phyloP scores from a whole-genome alignment of 371 early-diverging fungal species.

The Thermomucor indicae-seudaticae region DNA sequence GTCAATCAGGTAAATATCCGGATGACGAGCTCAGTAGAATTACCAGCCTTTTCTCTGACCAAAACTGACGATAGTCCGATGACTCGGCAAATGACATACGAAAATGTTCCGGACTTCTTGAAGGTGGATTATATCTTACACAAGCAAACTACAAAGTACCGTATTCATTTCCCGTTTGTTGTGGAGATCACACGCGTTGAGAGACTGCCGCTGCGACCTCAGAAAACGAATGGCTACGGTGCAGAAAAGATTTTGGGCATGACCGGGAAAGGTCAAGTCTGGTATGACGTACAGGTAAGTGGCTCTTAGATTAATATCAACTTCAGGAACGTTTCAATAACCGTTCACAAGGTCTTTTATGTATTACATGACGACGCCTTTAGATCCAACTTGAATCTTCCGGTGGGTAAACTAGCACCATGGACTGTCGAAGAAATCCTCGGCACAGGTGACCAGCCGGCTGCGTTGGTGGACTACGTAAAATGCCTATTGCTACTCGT shows the following conservation, averaged over 20 bases:
- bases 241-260: slow-evolving; percentile 24
- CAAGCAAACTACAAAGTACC: slow-evolving; percentile 24
- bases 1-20: slow-evolving; percentile 30
- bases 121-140: slow-evolving; percentile 24
- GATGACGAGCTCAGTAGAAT: neutral
- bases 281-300: slow-evolving; percentile 37
- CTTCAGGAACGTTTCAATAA: neutral
- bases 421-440: slow-evolving; percentile 41
- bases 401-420: slow-evolving; percentile 18
- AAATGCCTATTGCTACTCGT: slow-evolving; percentile 31
- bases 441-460: slow-evolving; percentile 12
- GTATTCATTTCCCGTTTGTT: slow-evolving; percentile 31
- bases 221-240: slow-evolving; percentile 14
- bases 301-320: neutral
- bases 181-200: slow-evolving; percentile 39
- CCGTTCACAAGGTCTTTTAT: slow-evolving; percentile 17
- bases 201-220: slow-evolving; percentile 16
- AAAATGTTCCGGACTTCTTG: slow-evolving; percentile 39
- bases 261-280: slow-evolving; percentile 25
- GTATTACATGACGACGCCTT: slow-evolving; percentile 16
- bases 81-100: slow-evolving; percentile 28
- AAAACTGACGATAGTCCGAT: slow-evolving; percentile 16
- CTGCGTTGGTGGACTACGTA: slow-evolving; percentile 27
- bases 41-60: neutral
- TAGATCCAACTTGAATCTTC: slow-evolving; percentile 24